phyloP scores from a whole-genome alignment of 2,329 filamentous ascomycete species.

The Fusarium udum region DNA sequence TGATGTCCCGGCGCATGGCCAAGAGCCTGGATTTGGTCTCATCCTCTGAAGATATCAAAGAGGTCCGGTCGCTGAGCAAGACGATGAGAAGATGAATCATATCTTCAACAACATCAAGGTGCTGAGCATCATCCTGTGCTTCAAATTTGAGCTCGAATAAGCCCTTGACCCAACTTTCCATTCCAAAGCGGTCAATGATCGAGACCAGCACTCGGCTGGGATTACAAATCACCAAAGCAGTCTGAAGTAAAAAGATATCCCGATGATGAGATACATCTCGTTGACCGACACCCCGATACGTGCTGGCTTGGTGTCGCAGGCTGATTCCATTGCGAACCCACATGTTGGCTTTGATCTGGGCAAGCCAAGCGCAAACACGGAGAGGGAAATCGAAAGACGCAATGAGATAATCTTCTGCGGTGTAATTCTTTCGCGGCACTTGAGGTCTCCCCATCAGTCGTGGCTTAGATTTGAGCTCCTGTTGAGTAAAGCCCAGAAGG shows the following conservation, averaged over 20 bases:
- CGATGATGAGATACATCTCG: slow-evolving; percentile 93
- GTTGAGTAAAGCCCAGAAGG: slow-evolving; percentile 76
- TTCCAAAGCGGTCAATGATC: slow-evolving; percentile 89
- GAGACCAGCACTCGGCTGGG: slow-evolving; percentile 85
- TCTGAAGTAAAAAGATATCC: slow-evolving; percentile 93
- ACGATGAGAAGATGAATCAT: slow-evolving; percentile 94
- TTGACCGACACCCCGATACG: slow-evolving; percentile 88
- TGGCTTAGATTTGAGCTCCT: slow-evolving; percentile 73
- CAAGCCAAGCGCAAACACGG: slow-evolving; percentile 93
- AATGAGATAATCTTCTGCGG: slow-evolving; percentile 81
- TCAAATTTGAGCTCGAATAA: slow-evolving; percentile 77
- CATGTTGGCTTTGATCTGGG: slow-evolving; percentile 98
- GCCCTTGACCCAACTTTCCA: slow-evolving; percentile 87
- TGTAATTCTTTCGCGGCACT: slow-evolving; percentile 66
- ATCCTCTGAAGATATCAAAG: slow-evolving; percentile 74
- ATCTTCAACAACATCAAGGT: slow-evolving; percentile 93
- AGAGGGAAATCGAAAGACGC: slow-evolving; percentile 93
- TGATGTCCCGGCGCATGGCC: slow-evolving; percentile 87
- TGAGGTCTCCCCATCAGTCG: slow-evolving; percentile 68
- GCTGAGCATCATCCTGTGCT: slow-evolving; percentile 85
- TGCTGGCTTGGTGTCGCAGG: slow-evolving; percentile 91
- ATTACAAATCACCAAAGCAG: slow-evolving; percentile 86
- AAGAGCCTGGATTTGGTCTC: slow-evolving; percentile 72
- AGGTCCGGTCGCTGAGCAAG: slow-evolving; percentile 86
- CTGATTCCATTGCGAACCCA: slow-evolving; percentile 99